These are phyloP conservation scores for Fusarium aywerte DNA, from an alignment of 2,329 filamentous ascomycete species.

Conservation along the genomic window DNA sequence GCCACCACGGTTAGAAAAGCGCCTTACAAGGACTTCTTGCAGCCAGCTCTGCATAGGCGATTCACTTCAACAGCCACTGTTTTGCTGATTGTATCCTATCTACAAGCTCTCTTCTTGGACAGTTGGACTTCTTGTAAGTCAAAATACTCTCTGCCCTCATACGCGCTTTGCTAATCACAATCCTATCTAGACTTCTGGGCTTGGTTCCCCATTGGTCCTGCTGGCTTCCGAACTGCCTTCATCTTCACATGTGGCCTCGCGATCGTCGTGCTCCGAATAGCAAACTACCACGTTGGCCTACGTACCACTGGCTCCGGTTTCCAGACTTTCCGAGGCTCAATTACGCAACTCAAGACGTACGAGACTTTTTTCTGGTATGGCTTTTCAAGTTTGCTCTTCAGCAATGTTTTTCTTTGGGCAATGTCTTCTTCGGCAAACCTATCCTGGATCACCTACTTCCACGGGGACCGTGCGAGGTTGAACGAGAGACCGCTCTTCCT, in stretches of 20 bases:
- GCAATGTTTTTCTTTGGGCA: conserved; percentile 83
- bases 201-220: conserved; percentile 83
- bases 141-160: not conserved
- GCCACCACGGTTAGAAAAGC: conserved; percentile 64
- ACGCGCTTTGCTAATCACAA: conserved; percentile 2
- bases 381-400: conserved; percentile 82
- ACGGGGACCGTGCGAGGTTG: conserved; percentile 76
- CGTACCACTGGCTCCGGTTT: conserved; percentile 77
- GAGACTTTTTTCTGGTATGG: conserved; percentile 81
- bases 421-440: conserved; percentile 69
- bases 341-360: conserved; percentile 68
- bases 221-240: conserved; percentile 77
- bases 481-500: conserved; percentile 91
- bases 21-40: conserved; percentile 88
- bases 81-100: conserved; percentile 77
- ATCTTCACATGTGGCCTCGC: conserved; percentile 81
- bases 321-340: conserved; percentile 69
- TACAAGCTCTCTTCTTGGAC: conserved; percentile 76
- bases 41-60: conserved; percentile 85
- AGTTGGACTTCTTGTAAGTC: conserved; percentile 75
- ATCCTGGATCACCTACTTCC: conserved; percentile 77
- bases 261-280: conserved; percentile 86
- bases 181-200: conserved; percentile 75
- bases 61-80: conserved; percentile 82
- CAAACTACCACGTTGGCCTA: conserved; percentile 79